Evolutionary conservation across 768 basidiomycete species (phyloP).

Genomic region (Termitomyces sp.): DNA sequence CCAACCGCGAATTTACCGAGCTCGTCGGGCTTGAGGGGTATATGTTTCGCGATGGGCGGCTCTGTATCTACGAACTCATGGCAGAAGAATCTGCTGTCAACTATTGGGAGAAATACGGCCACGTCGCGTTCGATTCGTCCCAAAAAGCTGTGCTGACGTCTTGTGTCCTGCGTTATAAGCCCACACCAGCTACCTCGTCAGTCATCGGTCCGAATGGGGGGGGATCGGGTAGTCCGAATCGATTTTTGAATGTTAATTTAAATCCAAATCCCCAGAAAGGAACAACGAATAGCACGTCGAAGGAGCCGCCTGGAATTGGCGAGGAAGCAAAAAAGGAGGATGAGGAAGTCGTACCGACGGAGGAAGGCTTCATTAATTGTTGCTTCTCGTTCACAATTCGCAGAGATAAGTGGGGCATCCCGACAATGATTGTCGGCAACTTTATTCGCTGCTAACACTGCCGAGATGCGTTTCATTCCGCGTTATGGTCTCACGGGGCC

Average conservation of each 20-base stretch:
- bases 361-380: slow-evolving; percentile 78
- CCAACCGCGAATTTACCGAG: slow-evolving; percentile 92
- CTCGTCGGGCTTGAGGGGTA: slow-evolving; percentile 83
- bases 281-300: background rate
- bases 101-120: slow-evolving; percentile 99
- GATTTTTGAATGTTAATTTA: slow-evolving; percentile 1
- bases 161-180: slow-evolving; percentile 81
- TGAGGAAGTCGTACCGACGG: slow-evolving; percentile 28
- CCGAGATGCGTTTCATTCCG: background rate
- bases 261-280: slow-evolving; percentile 4
- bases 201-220: slow-evolving; percentile 5
- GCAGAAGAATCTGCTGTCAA: slow-evolving; percentile 95
- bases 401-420: slow-evolving; percentile 80
- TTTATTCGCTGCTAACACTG: slow-evolving; percentile 60
- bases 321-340: slow-evolving; percentile 22
- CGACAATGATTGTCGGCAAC: slow-evolving; percentile 87
- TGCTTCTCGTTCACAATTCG: slow-evolving; percentile 91
- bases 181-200: slow-evolving; percentile 30
- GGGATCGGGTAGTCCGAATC: background rate
- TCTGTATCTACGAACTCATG: slow-evolving; percentile 98
- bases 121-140: slow-evolving; percentile 85
- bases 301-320: background rate
- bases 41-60: slow-evolving; percentile 87
- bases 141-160: slow-evolving; percentile 93
- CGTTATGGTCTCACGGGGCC: background rate